Evolutionary conservation across 139 green algal genomes (phyloP), one percentile per base, ranked within the genome.

Genomic region (Spirogloea muscicola): DNA sequence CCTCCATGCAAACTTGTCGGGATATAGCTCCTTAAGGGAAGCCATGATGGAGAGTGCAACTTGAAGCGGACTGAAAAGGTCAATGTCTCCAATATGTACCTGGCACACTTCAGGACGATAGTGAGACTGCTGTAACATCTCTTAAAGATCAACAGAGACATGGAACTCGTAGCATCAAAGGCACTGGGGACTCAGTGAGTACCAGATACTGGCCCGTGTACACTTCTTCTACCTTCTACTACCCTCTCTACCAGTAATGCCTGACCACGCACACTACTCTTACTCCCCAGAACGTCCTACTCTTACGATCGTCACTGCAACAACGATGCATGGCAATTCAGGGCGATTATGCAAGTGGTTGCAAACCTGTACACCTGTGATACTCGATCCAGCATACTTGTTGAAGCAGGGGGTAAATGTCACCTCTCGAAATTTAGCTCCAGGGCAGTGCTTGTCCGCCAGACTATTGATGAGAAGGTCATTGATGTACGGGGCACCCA

Each of bases 401-500:
- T 49, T 83, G 68, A 85, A 83, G 16, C 29, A 51, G 7, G 74
- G 74, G 21, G 21, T 72, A 36, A 82, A 82, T 27, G 59, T 49
- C 34, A 31, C 73, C 31, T 82, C 74, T n/a, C 74, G 41, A 60
- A 82, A 78, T 6, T 84, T n/a, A 5, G 16, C 68, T 27, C 41
- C 74, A 2, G 44, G 46, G 39, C 51, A 44, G 5, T n/a, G 41
- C 48, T 9, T 37, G 21, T 6, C 10, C 4, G 5, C 40, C 18
- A 9, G 29, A 21, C 13, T 31, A 16, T 44, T 36, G 33, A 33
- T 33, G n/a, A 82, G 37, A 3, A 33, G 68, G 33, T 52, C 27
- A 52, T 82, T 74, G 3, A 85, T 34, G 38, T 46, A 82, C 37
- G 74, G 74, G 7, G 74, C 72, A 21, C 74, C 74, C n/a, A 82